Conservation (phyloP, 2,329 filamentous ascomycete genomes). For the Chrysoporthe puriensis region DNA sequence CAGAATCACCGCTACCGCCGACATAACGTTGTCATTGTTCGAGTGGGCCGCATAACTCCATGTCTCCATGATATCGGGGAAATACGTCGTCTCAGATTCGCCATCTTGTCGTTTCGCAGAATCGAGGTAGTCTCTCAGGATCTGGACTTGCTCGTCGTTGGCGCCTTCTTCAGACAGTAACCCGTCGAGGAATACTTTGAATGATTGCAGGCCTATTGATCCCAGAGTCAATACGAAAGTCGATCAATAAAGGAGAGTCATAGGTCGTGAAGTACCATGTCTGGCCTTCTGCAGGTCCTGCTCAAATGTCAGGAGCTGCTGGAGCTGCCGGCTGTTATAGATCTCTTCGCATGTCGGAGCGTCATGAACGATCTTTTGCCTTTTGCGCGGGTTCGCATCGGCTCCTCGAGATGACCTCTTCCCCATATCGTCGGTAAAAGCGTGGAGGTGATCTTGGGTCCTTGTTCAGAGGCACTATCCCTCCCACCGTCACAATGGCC, state of each 20-base stretch:
- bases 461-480: background rate
- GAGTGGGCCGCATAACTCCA: conserved; percentile 83
- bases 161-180: conserved; percentile 57
- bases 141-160: conserved; percentile 53
- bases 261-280: conserved; percentile 54
- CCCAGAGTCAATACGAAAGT: conserved; percentile 19
- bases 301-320: conserved; percentile 69
- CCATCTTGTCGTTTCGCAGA: conserved; percentile 54
- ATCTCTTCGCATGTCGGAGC: conserved; percentile 64
- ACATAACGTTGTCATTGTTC: conserved; percentile 80
- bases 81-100: conserved; percentile 65
- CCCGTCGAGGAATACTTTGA: conserved; percentile 73
- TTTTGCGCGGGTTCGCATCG: conserved; percentile 51
- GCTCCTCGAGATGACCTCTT: conserved; percentile 38
- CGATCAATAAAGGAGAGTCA: background rate
- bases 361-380: conserved; percentile 60
- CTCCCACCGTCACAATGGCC: conserved; percentile 1
- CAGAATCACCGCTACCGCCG: conserved; percentile 78
- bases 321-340: conserved; percentile 66
- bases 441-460: background rate
- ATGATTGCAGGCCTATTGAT: conserved; percentile 63
- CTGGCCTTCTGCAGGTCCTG: conserved; percentile 70
- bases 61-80: conserved; percentile 81
- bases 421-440: conserved; percentile 15
- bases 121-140: conserved; percentile 72